These are phyloP conservation scores for Botrytis aclada DNA, from an alignment of 2,329 filamentous ascomycete species.

Conservation along the genomic window DNA sequence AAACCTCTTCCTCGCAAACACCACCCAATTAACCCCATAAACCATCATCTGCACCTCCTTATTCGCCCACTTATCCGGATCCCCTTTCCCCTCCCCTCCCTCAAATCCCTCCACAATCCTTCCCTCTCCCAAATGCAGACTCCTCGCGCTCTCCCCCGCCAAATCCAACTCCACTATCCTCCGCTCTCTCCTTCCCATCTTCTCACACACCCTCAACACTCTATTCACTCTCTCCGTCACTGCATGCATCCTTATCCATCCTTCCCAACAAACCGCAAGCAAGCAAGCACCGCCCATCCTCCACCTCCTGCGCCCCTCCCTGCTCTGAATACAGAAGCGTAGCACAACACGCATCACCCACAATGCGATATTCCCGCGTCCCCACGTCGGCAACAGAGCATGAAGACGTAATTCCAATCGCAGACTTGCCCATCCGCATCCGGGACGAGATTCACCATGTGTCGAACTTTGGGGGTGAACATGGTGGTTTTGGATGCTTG, in stretches of 20 bases:
- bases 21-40: slow-evolving; percentile 50
- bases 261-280: slow-evolving; percentile 50
- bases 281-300: slow-evolving; percentile 64
- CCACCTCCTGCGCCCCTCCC: slow-evolving; percentile 65
- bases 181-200: slow-evolving; percentile 51
- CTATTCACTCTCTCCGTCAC: slow-evolving; percentile 38
- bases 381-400: slow-evolving; percentile 55
- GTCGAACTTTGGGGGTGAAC: slow-evolving; percentile 56
- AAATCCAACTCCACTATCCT: slow-evolving; percentile 53
- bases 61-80: slow-evolving; percentile 68
- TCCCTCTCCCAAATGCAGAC: slow-evolving; percentile 56
- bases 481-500: slow-evolving; percentile 57
- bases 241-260: slow-evolving; percentile 38
- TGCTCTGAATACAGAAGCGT: slow-evolving; percentile 63
- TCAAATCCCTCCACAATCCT: slow-evolving; percentile 38
- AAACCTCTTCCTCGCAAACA: slow-evolving; percentile 8
- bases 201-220: slow-evolving; percentile 29
- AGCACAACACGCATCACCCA: slow-evolving; percentile 57
- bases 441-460: slow-evolving; percentile 55
- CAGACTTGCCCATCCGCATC: slow-evolving; percentile 38
- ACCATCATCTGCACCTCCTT: slow-evolving; percentile 65
- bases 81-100: slow-evolving; percentile 53
- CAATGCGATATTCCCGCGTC: slow-evolving; percentile 24
- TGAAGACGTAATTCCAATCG: slow-evolving; percentile 62
- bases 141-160: slow-evolving; percentile 52